Base-by-base conservation (phyloP, 176 grass and related monocot species). In the Ananas comosus region DNA sequence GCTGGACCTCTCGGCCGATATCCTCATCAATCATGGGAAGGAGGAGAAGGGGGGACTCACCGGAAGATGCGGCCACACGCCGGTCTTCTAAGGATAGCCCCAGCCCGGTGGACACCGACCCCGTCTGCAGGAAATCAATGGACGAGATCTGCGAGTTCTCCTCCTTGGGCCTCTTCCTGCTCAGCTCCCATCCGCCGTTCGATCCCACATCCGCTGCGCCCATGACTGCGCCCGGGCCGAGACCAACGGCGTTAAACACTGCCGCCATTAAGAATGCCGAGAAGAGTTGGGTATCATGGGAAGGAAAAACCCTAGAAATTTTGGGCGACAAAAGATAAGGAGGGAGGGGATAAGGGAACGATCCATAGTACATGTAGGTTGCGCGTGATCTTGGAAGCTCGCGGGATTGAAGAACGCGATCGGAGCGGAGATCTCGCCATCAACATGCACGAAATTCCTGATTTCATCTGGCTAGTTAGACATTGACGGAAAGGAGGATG, bases 81-180 rank as follows among this genome's bases (percentile, higher is more conserved):
- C 90, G 76, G 76, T 93, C 94, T 63, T 99, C 94, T 48, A 99
- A 66, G 65, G 94, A 99, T 51, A 99, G 72, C 7, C 85, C 94
- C 51, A 99, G 49, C 10, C 94, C 94, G 0, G 94, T 99, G 11
- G 94, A 99, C 33, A 99, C 94, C 1, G 93, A 97, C 53, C 94
- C 94, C n/a, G 94, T 93, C 53, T 93, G 94, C 56, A 99, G 80
- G 78, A 99, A 93, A 80, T 99, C 94, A 63, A 99, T 93, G 64
- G 94, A 99, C 52, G 94, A 88, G 74, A 99, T 93, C 85, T 99
- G 94, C 51, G 94, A 99, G 87, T 99, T 99, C 80, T 99, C 94
- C 80, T 97, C 93, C 77, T 91, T 90, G 28, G 87, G 86, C 70
- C 88, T 78, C 86, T 85, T 89, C 76, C 92, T 86, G 19, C 85